phyloP scores from a whole-genome alignment of 345 rosid species.

The Citrus unshiu region DNA sequence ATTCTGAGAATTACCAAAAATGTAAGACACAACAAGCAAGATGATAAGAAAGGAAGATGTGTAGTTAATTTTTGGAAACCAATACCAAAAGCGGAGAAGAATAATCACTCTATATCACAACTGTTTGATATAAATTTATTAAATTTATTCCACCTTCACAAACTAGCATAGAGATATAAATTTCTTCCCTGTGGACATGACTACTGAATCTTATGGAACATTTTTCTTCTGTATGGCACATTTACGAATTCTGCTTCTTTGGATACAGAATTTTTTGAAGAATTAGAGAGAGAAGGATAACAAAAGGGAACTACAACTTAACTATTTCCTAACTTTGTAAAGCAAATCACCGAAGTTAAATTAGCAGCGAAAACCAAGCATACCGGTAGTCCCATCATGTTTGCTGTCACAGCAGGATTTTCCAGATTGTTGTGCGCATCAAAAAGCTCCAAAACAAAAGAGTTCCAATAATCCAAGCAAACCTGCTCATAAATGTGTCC shows the following conservation, averaged over 20 bases:
- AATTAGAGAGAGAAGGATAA: neutral
- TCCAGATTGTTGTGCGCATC: slow-evolving; percentile 81
- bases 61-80: neutral
- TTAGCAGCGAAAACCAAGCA: neutral
- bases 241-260: neutral
- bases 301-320: neutral
- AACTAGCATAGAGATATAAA: too few relatives aligned
- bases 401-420: slow-evolving; percentile 67
- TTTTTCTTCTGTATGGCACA: too few relatives aligned
- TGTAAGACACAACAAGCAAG: neutral
- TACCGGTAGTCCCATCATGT: slow-evolving; percentile 88
- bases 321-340: neutral
- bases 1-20: neutral
- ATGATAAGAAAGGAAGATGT: neutral
- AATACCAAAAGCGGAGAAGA: neutral
- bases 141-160: too few relatives aligned
- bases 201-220: too few relatives aligned
- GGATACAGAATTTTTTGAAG: neutral
- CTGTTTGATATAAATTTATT: neutral
- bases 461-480: slow-evolving; percentile 98
- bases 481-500: slow-evolving; percentile 49
- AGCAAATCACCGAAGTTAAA: neutral
- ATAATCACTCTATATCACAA: neutral
- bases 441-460: slow-evolving; percentile 86
- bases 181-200: neutral